Conservation (phyloP, 2,329 filamentous ascomycete species). For the Apiospora rasikravindrae region DNA sequence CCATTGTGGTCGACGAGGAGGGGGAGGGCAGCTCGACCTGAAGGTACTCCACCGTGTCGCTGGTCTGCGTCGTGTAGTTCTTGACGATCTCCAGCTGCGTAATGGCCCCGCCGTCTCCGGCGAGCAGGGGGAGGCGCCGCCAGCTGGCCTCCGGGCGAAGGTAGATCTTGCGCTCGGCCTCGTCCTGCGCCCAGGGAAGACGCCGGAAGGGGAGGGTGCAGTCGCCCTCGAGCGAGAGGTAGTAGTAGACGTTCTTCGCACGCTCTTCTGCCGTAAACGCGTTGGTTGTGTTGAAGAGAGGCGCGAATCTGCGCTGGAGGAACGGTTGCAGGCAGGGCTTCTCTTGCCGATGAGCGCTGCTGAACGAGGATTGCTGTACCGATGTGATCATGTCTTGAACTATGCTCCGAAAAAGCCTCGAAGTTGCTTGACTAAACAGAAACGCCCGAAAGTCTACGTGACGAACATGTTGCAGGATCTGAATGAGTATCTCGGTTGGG, state of each 20-base stretch:
- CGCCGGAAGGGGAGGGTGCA: conserved; percentile 30
- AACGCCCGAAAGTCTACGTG: conserved; percentile 23
- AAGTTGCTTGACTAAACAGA: conserved; percentile 23
- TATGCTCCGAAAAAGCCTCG: conserved; percentile 22
- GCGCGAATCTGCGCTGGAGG: conserved; percentile 25
- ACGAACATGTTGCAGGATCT: conserved; percentile 24
- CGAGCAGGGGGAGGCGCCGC: conserved; percentile 28
- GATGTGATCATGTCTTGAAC: conserved; percentile 20
- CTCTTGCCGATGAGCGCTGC: background rate
- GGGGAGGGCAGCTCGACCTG: conserved; percentile 27
- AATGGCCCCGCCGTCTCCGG: conserved; percentile 29
- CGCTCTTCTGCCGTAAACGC: conserved; percentile 28
- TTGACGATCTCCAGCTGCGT: conserved; percentile 26
- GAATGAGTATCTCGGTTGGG: conserved; percentile 23
- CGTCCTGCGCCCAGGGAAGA: conserved; percentile 28
- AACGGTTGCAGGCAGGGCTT: conserved; percentile 24
- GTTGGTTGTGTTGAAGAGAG: conserved; percentile 28
- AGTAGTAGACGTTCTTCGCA: conserved; percentile 20
- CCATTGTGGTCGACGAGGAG: conserved; percentile 8
- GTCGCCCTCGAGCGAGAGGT: conserved; percentile 28
- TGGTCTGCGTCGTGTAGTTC: conserved; percentile 5
- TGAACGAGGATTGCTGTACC: background rate
- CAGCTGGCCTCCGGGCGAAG: conserved; percentile 31
- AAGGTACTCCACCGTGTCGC: conserved; percentile 29
- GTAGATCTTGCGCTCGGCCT: conserved; percentile 22